phyloP scores from a whole-genome alignment of 1,284 basidiomycete species.

The Stygiomarasmius scandens region DNA sequence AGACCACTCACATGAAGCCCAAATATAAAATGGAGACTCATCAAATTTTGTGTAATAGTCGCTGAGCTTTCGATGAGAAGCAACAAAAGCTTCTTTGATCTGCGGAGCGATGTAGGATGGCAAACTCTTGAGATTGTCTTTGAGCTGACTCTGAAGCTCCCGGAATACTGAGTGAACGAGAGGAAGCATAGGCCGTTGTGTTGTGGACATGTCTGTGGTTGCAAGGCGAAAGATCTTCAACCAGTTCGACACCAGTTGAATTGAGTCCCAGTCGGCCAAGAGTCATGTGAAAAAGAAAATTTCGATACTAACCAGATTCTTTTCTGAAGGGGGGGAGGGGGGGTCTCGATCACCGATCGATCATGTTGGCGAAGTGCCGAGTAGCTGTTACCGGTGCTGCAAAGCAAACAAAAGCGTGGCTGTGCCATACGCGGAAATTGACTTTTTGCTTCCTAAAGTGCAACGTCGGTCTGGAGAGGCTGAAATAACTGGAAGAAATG shows the following conservation, averaged over 20 bases:
- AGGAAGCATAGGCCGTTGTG: conserved; percentile 24
- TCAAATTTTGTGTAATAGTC: conserved; percentile 22
- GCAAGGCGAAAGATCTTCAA: conserved; percentile 24
- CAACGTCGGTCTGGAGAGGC: too few relatives aligned
- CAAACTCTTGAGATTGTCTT: neutral
- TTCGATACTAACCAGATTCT: too few relatives aligned
- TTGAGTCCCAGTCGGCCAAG: conserved; percentile 27
- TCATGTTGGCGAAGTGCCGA: too few relatives aligned
- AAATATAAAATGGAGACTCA: conserved; percentile 13
- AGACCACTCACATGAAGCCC: conserved; percentile 16
- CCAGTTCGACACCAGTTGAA: conserved; percentile 25
- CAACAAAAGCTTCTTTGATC: conserved; percentile 13
- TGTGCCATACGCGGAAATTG: too few relatives aligned
- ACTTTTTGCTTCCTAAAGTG: too few relatives aligned
- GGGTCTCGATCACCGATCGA: too few relatives aligned
- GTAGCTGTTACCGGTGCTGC: too few relatives aligned
- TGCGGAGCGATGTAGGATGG: neutral
- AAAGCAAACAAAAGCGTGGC: too few relatives aligned
- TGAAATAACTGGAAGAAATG: too few relatives aligned
- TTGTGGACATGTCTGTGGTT: conserved; percentile 30
- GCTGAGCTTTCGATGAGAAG: conserved; percentile 18
- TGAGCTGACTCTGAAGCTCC: conserved; percentile 17
- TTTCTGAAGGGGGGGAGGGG: too few relatives aligned
- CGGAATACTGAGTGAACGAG: conserved; percentile 18
- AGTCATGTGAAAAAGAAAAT: too few relatives aligned